Conservation (phyloP, 352 stramenopile genomes). For the Globisporangium nagaii region DNA sequence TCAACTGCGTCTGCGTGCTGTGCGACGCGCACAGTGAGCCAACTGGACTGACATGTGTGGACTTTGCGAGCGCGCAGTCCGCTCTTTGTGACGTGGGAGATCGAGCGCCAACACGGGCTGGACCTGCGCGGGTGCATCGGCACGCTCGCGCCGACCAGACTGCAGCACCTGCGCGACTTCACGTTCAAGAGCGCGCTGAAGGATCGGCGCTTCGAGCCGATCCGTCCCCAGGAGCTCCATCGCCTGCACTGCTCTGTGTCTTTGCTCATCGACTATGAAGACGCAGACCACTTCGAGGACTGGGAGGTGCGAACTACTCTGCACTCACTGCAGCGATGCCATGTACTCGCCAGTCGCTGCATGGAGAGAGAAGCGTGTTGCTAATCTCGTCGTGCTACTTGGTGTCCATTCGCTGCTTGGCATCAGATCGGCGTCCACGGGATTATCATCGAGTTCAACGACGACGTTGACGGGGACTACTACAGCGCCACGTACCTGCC, state of each 20-base stretch:
- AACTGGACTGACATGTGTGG: neutral
- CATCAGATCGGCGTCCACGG: constrained; percentile 59
- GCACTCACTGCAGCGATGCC: neutral
- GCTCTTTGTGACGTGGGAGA: constrained; percentile 85
- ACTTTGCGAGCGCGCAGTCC: constrained; percentile 26
- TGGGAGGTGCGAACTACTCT: constrained; percentile 65
- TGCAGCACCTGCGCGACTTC: constrained; percentile 72
- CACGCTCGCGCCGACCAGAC: constrained; percentile 55
- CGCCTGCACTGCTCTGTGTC: constrained; percentile 74
- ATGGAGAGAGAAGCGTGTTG: no score
- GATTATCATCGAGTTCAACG: constrained; percentile 78
- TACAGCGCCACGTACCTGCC: constrained; percentile 80
- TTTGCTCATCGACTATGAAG: constrained; percentile 77
- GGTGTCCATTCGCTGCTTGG: neutral
- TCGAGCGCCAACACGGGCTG: constrained; percentile 40
- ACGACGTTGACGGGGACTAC: constrained; percentile 36
- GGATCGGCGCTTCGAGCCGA: constrained; percentile 73
- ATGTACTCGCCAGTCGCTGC: no score
- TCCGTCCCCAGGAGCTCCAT: constrained; percentile 56
- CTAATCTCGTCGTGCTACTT: no score
- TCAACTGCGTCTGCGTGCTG: neutral
- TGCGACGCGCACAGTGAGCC: no score
- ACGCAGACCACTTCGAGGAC: constrained; percentile 69
- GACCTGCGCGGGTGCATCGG: constrained; percentile 74
- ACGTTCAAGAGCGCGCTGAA: constrained; percentile 80